Base-by-base conservation (phyloP, 805 yeast species). In the Tetrapisispora taiwanensis region DNA sequence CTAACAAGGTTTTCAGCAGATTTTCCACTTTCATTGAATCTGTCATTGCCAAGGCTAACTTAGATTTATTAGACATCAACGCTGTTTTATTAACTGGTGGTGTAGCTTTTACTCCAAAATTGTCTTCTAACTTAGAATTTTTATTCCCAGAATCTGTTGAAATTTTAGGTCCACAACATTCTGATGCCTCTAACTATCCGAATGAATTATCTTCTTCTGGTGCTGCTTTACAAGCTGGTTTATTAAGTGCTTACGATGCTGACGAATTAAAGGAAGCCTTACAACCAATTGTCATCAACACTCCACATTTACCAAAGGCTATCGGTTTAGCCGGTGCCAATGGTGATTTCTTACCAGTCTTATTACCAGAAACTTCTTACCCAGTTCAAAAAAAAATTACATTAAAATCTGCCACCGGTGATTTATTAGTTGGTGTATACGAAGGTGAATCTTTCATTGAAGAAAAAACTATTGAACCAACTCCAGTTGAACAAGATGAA, bases 81-180 rank as follows among this genome's bases (percentile, higher is more conserved):
- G 95, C 89, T 66, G 92, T 92, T 41, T 69, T 92, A 52, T 79
- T 92, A 49, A 90, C 79, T 49, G 98, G 98, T 69, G 98, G 98
- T 61, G 74, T 85, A 43, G 82, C 97, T 30, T 80, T 84, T 73
- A 79, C 88, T 53, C 97, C 97, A 56, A 92, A 92, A 73, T 74
- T 92, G 59, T 86, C 94, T 39, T 61, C 80, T 44, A 81, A 83
- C 63, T 66, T 92, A 51, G 75, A 78, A 52, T 71, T 74, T 46
- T 58, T 87, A 42, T 90, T 90, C 78, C 95, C 95, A 51, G 92
- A 84, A 64, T 63, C 81, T 39, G 75, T 70, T 43, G 57, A 58
- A 31, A 74, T 89, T 44, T 71, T 79, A 49, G 80, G 97, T 22
- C 95, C 97, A 52, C 69, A 82, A 30, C 59, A 73, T 48, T 90